Base-by-base conservation (phyloP, 2,329 filamentous ascomycete species). In the Thyridium curvatum region DNA sequence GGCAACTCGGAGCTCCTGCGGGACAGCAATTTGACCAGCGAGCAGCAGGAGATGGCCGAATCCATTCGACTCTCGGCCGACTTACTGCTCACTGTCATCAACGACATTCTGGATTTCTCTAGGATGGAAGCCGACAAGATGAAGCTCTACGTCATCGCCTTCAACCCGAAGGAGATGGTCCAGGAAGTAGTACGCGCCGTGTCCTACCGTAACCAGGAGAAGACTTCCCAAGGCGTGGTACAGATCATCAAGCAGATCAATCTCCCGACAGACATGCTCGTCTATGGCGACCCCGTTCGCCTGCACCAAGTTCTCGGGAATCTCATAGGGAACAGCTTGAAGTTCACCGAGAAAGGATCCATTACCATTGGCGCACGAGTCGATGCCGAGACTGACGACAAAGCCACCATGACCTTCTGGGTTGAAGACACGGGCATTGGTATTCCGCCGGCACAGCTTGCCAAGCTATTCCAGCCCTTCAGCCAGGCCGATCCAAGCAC, bases 101-200 rank as follows among this genome's bases (percentile, higher is more conserved):
- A 96, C 54, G 91, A 97, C 54, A 95, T 96, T 38, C 70, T 96
- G 4, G 91, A 97, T 61, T 94, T 95, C 56, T 95, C 89, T 18
- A 94, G 94, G 60, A 88, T 93, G 66, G 88, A 94, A 58, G 87
- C 85, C 3, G 86, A 90, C 50, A 84, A 88, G 58, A 82, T 94
- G 67, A 88, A 93, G 56, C 75, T 90, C 2, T 86, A 86, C 55
- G 73, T 82, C 42, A 81, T 80, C 39, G 77, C 77, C 8, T 83
- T 83, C 60, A 82, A 80, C 47, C 77, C 79, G 0, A 72, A 77
- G 48, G 78, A 82, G 53, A 80, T 82, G 73, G 71, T 84, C 30
- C 71, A 75, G 4, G 79, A 83, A 52, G 78, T 83, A 10, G 77
- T 84, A 13, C 68, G 79, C 18, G 80, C 80, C 3, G 76, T 74